phyloP scores from a whole-genome alignment of 192 early-diverging fungal genomes.

The Blastocladiella britannica region DNA sequence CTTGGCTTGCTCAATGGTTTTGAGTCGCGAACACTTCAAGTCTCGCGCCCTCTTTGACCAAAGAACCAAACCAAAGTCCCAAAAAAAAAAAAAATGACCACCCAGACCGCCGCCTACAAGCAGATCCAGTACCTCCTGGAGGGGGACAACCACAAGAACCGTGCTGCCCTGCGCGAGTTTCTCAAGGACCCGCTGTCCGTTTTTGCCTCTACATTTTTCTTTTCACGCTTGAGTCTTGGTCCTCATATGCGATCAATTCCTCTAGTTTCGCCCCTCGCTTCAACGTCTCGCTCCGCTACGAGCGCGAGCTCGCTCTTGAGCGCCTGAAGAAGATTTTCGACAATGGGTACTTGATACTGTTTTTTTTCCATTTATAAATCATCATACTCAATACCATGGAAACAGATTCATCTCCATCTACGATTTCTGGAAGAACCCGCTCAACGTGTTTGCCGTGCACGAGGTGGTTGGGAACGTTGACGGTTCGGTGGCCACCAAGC shows the following conservation, averaged over 20 bases:
- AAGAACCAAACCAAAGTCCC: too few relatives aligned
- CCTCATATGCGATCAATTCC: conserved; percentile 12
- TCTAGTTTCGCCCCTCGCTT: conserved; percentile 43
- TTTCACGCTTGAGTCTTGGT: not conserved
- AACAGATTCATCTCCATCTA: conserved; percentile 42
- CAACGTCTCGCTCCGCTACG: conserved; percentile 32
- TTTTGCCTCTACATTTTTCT: too few relatives aligned
- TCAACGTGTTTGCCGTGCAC: conserved; percentile 46
- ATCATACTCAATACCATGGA: too few relatives aligned
- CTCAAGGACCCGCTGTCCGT: conserved; percentile 28
- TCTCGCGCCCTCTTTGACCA: too few relatives aligned
- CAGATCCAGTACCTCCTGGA: conserved; percentile 11
- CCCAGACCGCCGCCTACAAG: not conserved
- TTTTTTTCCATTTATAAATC: too few relatives aligned
- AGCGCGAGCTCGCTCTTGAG: conserved; percentile 40
- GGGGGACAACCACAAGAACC: conserved; percentile 33
- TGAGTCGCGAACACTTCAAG: too few relatives aligned
- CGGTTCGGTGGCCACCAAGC: conserved; percentile 48
- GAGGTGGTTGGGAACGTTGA: conserved; percentile 55
- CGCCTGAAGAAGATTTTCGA: conserved; percentile 26
- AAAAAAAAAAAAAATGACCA: too few relatives aligned
- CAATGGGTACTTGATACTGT: too few relatives aligned
- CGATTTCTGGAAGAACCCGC: conserved; percentile 48
- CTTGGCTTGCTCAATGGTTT: too few relatives aligned
- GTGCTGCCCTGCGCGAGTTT: conserved; percentile 24